Base-by-base conservation (phyloP, 73 alveolate genomes). In the Paramecium biaurelia region DNA sequence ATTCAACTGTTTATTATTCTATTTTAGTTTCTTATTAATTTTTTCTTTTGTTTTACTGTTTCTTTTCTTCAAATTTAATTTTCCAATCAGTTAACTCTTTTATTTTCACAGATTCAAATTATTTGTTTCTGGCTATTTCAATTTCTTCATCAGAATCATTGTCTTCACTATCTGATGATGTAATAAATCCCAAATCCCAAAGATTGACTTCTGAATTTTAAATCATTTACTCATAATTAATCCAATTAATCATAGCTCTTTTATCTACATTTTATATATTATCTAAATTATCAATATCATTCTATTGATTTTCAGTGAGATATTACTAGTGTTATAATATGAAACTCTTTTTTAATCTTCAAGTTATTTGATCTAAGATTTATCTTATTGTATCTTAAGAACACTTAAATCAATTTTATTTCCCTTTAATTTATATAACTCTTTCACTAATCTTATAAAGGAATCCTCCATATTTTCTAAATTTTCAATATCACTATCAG, bases 121-220 rank as follows among this genome's bases (percentile, higher is more conserved):
- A 24, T 15, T 79, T 43, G 12, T 38, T 30, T 79, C 74, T 79
- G 15, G 72, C 72, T 4, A 37, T 35, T 23, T 79, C 90, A 11
- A 79, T 7, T 24, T 79, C 90, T 45, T 79, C 90, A 79, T 79
- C 90, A 24, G 90, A 79, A 79, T 79, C 90, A 43, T 79, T 79
- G 15, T 79, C 90, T 79, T 79, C 90, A 23, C 90, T 79, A 45
- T 79, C 90, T 24, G 90, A 30, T 1, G 90, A 79, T 30, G 90
- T 79, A 24, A 26, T 30, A 24, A 79, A 79, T 79, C 72, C 90
- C 5, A 79, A 43, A 41, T 79, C 90, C 90, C 90, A 79, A 23
- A 72, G 35, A 20, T 79, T 47, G 47, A 79, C 21, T 1, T 24
- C 28, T 79, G 28, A n/a, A 11, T 79, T 45, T 20, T 79, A 14